Percentiles rank a stretch among this genome's conserved stretches.
These are phyloP conservation scores for Phylloporus scabripes DNA, from an alignment of 768 basidiomycete species.

Conservation along the genomic window DNA sequence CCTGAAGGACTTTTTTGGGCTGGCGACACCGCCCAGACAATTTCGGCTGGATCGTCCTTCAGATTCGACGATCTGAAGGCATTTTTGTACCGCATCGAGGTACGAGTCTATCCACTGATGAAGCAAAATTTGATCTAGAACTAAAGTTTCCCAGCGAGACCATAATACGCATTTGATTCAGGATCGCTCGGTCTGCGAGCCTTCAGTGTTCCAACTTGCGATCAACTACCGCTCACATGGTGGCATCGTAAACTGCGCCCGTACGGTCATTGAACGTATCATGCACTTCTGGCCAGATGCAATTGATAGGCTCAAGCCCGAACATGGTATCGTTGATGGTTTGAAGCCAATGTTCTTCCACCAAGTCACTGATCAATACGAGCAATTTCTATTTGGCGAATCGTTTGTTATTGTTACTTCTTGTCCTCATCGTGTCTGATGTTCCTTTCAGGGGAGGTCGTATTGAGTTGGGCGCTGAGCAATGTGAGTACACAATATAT, in stretches of 20 bases:
- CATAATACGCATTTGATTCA: slow-evolving; percentile 9
- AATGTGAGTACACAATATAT: slow-evolving; percentile 43
- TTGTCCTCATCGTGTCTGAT: slow-evolving; percentile 6
- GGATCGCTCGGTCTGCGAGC: slow-evolving; percentile 19
- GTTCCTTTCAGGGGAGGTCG: slow-evolving; percentile 34
- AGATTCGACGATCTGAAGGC: slow-evolving; percentile 68
- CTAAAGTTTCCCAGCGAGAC: slow-evolving; percentile 16
- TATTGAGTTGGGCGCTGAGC: slow-evolving; percentile 59
- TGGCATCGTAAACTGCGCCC: slow-evolving; percentile 42
- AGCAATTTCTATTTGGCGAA: slow-evolving; percentile 53
- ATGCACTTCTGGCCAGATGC: slow-evolving; percentile 56
- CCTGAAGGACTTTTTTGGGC: slow-evolving; percentile 74
- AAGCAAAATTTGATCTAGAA: background rate
- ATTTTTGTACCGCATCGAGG: slow-evolving; percentile 59
- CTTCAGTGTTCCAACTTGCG: background rate
- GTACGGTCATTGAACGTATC: slow-evolving; percentile 59
- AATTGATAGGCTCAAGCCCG: slow-evolving; percentile 54
- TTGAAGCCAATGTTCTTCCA: slow-evolving; percentile 53
- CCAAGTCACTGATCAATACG: slow-evolving; percentile 36
- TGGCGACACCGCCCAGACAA: slow-evolving; percentile 77
- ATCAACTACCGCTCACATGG: too few relatives aligned
- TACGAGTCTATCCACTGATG: slow-evolving; percentile 17
- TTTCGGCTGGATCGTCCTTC: slow-evolving; percentile 67
- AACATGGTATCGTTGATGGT: slow-evolving; percentile 51
- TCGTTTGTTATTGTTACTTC: slow-evolving; percentile 30